phyloP scores from a whole-genome alignment of 2,329 filamentous ascomycete species.

The Colletotrichum sp. region DNA sequence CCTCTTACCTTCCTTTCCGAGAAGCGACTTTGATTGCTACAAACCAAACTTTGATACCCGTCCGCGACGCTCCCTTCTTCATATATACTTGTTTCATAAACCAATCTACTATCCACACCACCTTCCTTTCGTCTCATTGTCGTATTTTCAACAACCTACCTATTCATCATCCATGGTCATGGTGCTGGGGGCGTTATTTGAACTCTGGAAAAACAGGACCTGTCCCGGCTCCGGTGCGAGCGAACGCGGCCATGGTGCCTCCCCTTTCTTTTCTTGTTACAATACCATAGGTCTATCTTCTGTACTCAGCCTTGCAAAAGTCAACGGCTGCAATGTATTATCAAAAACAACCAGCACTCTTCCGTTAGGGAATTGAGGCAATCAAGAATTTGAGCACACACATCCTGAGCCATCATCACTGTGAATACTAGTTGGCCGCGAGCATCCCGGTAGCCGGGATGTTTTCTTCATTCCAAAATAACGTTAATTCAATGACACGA shows the following conservation, averaged over 20 bases:
- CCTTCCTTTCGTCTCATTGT: constrained; percentile 5
- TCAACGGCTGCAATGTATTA: background rate
- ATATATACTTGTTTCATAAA: background rate
- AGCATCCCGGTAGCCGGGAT: background rate
- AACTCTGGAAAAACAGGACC: background rate
- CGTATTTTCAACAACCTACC: background rate
- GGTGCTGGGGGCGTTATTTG: constrained; percentile 3
- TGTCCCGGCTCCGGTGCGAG: background rate
- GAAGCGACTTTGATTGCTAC: constrained; percentile 4
- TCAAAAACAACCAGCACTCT: background rate
- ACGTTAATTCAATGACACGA: background rate
- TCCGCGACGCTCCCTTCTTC: constrained; percentile 17
- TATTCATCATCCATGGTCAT: background rate
- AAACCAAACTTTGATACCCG: constrained; percentile 17
- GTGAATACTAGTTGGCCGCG: background rate
- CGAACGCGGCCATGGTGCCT: background rate
- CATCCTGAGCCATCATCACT: background rate
- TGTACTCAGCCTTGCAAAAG: background rate
- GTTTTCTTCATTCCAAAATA: background rate
- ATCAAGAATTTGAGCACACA: background rate
- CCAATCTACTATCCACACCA: background rate
- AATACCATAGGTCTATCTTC: background rate
- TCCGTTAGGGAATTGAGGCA: background rate
- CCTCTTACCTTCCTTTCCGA: constrained; percentile 14
- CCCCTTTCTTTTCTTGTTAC: background rate